Evolutionary conservation across 768 basidiomycete species (phyloP).

Genomic region (Agrocybe chaxingu): DNA sequence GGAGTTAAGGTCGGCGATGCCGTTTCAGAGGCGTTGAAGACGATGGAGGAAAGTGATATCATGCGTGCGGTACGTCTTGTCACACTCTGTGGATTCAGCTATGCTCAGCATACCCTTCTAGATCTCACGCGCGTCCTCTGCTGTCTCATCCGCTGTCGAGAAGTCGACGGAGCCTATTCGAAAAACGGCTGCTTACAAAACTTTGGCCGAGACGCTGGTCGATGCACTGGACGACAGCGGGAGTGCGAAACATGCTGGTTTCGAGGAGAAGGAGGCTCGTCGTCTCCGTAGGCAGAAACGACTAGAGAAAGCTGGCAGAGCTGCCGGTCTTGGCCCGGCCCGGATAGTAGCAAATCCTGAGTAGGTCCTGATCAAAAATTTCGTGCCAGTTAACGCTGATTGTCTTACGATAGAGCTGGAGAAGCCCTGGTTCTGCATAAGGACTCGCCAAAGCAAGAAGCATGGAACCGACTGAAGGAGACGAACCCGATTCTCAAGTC

Average conservation of each 20-base stretch:
- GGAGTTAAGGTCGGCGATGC: constrained; percentile 93
- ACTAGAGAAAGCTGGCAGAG: constrained; percentile 80
- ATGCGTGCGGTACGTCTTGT: constrained; percentile 70
- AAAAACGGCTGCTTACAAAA: constrained; percentile 93
- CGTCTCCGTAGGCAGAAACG: constrained; percentile 76
- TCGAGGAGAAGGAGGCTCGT: constrained; percentile 83
- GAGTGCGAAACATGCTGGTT: constrained; percentile 91
- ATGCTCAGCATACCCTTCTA: constrained; percentile 23
- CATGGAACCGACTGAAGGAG: constrained; percentile 78
- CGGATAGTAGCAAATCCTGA: constrained; percentile 74
- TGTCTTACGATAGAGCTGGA: constrained; percentile 61
- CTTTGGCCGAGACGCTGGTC: constrained; percentile 80
- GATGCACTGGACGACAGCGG: constrained; percentile 95
- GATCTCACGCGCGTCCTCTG: constrained; percentile 84
- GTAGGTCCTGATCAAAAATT: constrained; percentile 42
- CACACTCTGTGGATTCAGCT: background rate
- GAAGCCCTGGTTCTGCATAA: constrained; percentile 81
- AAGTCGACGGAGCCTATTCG: constrained; percentile 95
- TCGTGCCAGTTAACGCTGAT: constrained; percentile 2
- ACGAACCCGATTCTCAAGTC: constrained; percentile 73
- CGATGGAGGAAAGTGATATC: constrained; percentile 92
- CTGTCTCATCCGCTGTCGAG: constrained; percentile 81
- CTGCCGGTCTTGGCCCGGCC: constrained; percentile 52
- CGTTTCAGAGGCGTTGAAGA: constrained; percentile 85
- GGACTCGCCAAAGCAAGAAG: constrained; percentile 73